Evolutionary conservation across 768 basidiomycete species (phyloP), one percentile per base, ranked within the genome.

Genomic region (Leccinellum luteum): DNA sequence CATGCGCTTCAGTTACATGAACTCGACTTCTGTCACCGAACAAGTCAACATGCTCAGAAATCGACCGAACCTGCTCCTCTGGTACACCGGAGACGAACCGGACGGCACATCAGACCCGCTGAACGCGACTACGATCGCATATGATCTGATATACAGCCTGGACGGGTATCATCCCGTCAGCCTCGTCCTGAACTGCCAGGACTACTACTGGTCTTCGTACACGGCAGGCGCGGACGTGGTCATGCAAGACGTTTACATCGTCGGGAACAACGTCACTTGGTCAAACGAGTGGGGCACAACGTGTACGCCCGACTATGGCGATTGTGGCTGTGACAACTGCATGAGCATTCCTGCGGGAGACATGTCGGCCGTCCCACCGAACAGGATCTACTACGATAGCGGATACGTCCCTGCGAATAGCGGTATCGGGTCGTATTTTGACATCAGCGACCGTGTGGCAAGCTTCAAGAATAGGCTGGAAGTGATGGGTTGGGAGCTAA

Each of bases 81-180:
- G 85, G 85, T 89, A 89, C 69, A 89, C 86, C 1, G 85, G 78
- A 0, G 87, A 90, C 61, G 88, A 90, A 69, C 86, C 85, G 1
- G 87, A 90, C 62, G 87, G 88, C 38, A 85, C 82, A 0, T 79
- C 79, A 10, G 85, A 89, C 59, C 86, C 89, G 8, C 74, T 87
- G 41, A 76, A 85, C 51, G 85, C 87, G 0, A 84, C 64, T 0
- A 57, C 70, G 3, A 71, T 69, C 25, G 70, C 85, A 0, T 81
- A 81, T 34, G 79, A 84, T 57, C 73, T 84, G 7, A 86, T 89
- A 63, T 81, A 80, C 38, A 76, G 76, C 3, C 66, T 87, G 9
- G 86, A 88, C 48, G 83, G 83, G 4, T 88, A 87, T 60, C 87
- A 87, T 60, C 85, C 86, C 0, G 79, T 86, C 17, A 82, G 85